These are phyloP conservation scores for Tagetes patula DNA, from an alignment of 129 eudicot species.

Conservation along the genomic window DNA sequence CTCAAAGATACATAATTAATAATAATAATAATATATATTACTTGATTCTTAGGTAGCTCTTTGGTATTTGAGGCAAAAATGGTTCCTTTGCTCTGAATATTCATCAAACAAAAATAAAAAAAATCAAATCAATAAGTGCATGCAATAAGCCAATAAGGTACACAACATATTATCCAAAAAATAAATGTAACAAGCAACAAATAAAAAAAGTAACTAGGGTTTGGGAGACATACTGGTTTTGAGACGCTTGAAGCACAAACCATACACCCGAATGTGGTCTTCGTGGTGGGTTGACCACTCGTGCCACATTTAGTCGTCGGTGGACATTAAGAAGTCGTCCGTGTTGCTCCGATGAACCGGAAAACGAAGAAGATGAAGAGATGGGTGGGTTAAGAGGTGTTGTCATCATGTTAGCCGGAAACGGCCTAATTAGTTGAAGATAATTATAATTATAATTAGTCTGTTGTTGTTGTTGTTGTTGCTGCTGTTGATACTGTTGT, in stretches of 20 bases:
- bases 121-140: constrained; percentile 5
- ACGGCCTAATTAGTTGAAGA: constrained; percentile 42
- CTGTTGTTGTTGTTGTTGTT: constrained; percentile 2
- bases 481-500: not conserved
- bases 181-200: not conserved
- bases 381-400: constrained; percentile 20
- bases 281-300: constrained; percentile 66
- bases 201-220: not conserved
- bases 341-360: constrained; percentile 25
- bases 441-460: constrained; percentile 25
- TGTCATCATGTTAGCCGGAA: constrained; percentile 24
- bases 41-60: constrained; percentile 86
- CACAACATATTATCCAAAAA: not conserved
- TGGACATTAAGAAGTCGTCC: constrained; percentile 30
- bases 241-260: constrained; percentile 74
- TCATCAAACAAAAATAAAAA: not conserved
- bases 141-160: not conserved
- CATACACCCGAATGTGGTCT: constrained; percentile 78
- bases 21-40: constrained; percentile 15
- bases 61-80: constrained; percentile 81
- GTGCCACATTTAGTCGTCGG: constrained; percentile 26
- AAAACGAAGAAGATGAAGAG: constrained; percentile 34
- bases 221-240: constrained; percentile 55
- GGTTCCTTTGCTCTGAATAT: constrained; percentile 73
- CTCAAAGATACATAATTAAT: too few relatives aligned